Evolutionary conservation across 495 filamentous ascomycete genomes (phyloP).

Genomic region (Penicillium coprophilum): DNA sequence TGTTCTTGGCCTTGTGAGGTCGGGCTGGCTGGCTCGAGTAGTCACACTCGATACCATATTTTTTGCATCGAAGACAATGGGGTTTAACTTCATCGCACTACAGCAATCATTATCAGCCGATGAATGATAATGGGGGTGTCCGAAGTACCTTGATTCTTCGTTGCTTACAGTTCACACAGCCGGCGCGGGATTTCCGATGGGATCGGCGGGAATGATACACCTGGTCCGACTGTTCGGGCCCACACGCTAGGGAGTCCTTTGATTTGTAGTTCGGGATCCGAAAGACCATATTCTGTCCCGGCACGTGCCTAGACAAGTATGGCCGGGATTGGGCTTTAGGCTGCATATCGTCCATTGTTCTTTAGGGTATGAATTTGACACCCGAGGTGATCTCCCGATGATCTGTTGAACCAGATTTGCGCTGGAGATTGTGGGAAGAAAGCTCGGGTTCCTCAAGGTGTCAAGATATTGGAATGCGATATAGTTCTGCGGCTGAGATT

Average conservation of each 20-base stretch:
- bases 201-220: conserved; percentile 36
- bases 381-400: neutral
- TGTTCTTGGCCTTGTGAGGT: conserved; percentile 11
- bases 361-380: neutral
- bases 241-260: conserved; percentile 3
- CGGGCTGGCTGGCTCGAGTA: conserved; percentile 24
- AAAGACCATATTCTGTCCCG: conserved; percentile 33
- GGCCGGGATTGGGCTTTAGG: conserved; percentile 1
- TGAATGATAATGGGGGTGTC: neutral
- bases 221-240: conserved; percentile 10
- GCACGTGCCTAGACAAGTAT: conserved; percentile 16
- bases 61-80: conserved; percentile 42
- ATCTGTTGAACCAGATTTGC: neutral
- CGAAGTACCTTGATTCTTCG: conserved; percentile 47
- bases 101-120: neutral
- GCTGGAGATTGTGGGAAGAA: neutral
- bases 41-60: conserved; percentile 41
- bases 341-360: conserved; percentile 8
- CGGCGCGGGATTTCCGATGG: conserved; percentile 47
- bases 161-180: conserved; percentile 50
- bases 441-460: neutral
- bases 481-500: neutral
- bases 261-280: conserved; percentile 27
- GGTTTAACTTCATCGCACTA: conserved; percentile 53
- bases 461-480: neutral